Evolutionary conservation across 495 filamentous ascomycete genomes (phyloP), one percentile per base, ranked within the genome.

Genomic region (Xylaria venustula): DNA sequence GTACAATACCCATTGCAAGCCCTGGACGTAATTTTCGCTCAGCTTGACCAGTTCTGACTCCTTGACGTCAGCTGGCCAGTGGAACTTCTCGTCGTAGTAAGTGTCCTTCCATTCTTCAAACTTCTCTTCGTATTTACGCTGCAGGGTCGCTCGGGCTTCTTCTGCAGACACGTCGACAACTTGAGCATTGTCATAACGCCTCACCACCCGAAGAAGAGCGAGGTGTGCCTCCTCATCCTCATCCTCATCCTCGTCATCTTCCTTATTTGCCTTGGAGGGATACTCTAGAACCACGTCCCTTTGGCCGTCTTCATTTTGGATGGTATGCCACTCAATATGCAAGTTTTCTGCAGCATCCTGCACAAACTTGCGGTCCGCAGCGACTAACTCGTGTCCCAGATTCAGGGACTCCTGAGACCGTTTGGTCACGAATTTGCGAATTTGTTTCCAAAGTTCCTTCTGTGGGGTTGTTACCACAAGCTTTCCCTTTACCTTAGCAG

Each of bases 11-110:
- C 95, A 99, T 68, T 99, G 95, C 51, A 99, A 76, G 26, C 95
- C 95, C 78, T 98, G 90, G 6, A 99, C 89, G 72, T 99, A 99
- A 77, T 98, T 99, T 75, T 96, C 91, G 1, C 90, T 86, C 63
- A 99, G 78, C 61, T 90, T 88, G 42, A 80, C 86, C 69, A 98
- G 81, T 68, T 96, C 91, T 19, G 86, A 80, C 48, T 96, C 85
- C 67, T 92, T 89, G 46, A 65, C 71, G 46, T 93, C 87, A 17
- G 88, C 79, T n/a, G 88, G 87, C 90, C 93, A 98, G 40, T 85
- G 89, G 64, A 96, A 94, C 69, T 97, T 98, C n/a, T 80, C 78
- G 48, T 77, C 79, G 73, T 99, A 99, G 70, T 99, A 95, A 41
- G 90, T 85, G 74, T 94, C 84, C 72, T 96, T 97, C 94, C 94